Conservation (phyloP, 2,329 filamentous ascomycete genomes). For the Fusarium austroafricanum region DNA sequence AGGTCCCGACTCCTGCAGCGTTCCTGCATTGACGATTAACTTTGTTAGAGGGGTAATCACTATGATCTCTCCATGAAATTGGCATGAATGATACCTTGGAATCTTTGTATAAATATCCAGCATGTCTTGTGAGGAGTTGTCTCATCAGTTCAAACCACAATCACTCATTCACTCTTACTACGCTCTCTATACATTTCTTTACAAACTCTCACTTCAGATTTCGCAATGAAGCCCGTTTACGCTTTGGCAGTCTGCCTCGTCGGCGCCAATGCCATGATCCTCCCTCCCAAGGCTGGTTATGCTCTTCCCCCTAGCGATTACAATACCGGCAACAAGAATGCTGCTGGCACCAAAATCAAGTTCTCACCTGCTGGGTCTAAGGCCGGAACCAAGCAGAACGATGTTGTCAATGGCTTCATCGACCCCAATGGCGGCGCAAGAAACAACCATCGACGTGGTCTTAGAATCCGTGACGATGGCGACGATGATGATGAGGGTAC, state of each 20-base stretch:
- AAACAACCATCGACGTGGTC: background rate
- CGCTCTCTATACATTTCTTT: background rate
- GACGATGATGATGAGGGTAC: background rate
- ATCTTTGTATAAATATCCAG: constrained; percentile 10
- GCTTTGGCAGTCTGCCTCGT: constrained; percentile 12
- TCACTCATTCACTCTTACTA: background rate
- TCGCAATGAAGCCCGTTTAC: constrained; percentile 11
- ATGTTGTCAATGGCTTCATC: background rate
- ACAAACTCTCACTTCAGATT: background rate
- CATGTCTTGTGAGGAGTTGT: background rate
- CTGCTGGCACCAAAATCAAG: constrained; percentile 5
- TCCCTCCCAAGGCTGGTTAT: constrained; percentile 15
- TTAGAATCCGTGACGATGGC: background rate
- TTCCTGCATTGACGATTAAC: constrained; percentile 9
- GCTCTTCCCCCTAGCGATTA: background rate
- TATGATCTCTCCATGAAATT: background rate
- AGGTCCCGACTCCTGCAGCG: constrained; percentile 15
- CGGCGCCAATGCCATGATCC: background rate
- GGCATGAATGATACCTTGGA: too few species aligned
- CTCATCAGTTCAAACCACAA: background rate
- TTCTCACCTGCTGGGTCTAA: background rate
- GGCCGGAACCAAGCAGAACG: too few species aligned
- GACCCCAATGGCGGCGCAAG: background rate
- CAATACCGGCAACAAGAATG: background rate
- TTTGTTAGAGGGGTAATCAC: background rate